Conservation (phyloP, 169 alveolate species). For the Plasmodium vivax region DNA sequence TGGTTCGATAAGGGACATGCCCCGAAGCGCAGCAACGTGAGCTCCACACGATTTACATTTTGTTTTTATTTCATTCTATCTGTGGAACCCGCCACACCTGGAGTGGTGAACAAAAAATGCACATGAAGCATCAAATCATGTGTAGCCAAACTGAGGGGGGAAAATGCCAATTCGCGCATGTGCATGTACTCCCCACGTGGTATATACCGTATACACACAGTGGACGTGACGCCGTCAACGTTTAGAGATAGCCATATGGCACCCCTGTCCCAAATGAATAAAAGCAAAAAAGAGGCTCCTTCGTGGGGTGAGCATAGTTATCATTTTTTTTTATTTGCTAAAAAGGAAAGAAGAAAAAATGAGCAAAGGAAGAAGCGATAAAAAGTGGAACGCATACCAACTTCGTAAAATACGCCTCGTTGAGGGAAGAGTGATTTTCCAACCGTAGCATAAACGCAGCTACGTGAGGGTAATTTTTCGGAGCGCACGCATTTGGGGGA, state of each 20-base stretch:
- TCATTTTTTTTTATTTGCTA: not conserved
- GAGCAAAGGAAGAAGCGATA: not conserved
- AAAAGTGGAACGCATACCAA: not conserved
- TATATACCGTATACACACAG: not conserved
- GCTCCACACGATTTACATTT: not conserved
- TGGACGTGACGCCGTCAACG: not conserved
- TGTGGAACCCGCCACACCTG: not conserved
- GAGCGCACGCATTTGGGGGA: not conserved
- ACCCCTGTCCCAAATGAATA: not conserved
- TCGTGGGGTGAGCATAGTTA: not conserved
- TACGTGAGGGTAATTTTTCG: not conserved
- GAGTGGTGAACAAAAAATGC: not conserved
- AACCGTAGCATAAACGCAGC: not conserved
- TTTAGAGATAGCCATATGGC: not conserved
- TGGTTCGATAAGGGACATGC: not conserved
- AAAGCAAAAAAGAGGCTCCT: not conserved
- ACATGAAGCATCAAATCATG: not conserved
- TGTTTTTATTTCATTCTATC: not conserved
- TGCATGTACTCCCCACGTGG: not conserved
- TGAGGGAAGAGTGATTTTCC: not conserved
- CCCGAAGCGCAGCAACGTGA: not conserved
- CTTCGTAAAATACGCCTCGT: not conserved
- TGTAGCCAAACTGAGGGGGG: not conserved
- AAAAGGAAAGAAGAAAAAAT: not conserved
- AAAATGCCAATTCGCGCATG: not conserved